Conservation (phyloP, 805 yeast species). For the Starmera quercuum region DNA sequence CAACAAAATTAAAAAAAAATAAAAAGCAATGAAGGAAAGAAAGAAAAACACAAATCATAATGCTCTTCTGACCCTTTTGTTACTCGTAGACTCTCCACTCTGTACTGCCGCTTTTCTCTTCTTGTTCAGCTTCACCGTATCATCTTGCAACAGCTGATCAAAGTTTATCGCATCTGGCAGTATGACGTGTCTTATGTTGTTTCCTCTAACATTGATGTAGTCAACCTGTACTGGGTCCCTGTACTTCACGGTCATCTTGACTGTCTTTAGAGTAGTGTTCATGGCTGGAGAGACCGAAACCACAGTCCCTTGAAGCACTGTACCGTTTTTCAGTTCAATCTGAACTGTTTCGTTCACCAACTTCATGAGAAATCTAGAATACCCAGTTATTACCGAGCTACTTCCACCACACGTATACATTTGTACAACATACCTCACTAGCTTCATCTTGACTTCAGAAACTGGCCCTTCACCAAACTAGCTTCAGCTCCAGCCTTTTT, state of each 20-base stretch:
- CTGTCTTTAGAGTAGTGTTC: conserved; percentile 79
- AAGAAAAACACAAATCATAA: too few relatives aligned
- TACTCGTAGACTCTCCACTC: conserved; percentile 9
- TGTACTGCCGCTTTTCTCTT: conserved; percentile 9
- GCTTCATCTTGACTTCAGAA: conserved; percentile 53
- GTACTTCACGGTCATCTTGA: conserved; percentile 66
- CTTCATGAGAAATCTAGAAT: conserved; percentile 63
- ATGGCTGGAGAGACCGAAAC: conserved; percentile 82
- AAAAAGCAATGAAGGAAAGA: too few relatives aligned
- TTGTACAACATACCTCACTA: conserved; percentile 36
- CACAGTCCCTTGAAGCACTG: conserved; percentile 76
- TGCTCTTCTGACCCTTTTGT: conserved; percentile 28
- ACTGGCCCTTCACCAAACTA: too few relatives aligned
- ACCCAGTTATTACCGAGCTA: background rate
- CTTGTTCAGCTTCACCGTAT: conserved; percentile 9
- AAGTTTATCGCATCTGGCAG: conserved; percentile 83
- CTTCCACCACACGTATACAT: background rate
- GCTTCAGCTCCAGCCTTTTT: too few relatives aligned
- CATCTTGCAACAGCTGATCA: conserved; percentile 50
- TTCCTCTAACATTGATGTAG: conserved; percentile 81
- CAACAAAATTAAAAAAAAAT: too few relatives aligned
- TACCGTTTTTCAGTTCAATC: conserved; percentile 87
- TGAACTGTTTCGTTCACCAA: conserved; percentile 81
- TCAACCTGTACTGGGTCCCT: conserved; percentile 67
- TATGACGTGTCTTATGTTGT: conserved; percentile 73